Evolutionary conservation across 1,284 basidiomycete genomes (phyloP), one percentile per base, ranked within the genome.

Genomic region (Trametes versicolor): DNA sequence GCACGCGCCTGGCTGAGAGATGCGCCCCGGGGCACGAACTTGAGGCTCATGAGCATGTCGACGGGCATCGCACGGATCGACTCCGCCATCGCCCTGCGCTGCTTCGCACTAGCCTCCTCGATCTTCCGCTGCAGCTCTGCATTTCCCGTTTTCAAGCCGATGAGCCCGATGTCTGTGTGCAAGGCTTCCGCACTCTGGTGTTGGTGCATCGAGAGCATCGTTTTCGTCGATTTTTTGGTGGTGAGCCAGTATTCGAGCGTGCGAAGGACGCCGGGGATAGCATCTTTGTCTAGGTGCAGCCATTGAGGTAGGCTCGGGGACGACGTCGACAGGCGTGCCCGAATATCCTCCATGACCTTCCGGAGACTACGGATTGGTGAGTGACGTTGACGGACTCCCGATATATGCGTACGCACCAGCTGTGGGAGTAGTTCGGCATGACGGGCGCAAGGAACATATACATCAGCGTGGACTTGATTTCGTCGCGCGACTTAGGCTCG

Each of bases 401-500:
- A 15, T 25, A 7, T 43, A 45, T 32, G 29, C 29, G 29, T 32
- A 32, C 49, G 13, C 10, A 66, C 60, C 60, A 45, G 2, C 49
- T 39, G 39, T 59, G 55, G 47, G 60, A 66, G 17, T 66, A 66
- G n/a, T 36, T n/a, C 9, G 64, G 64, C 64, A 66, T 66, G 9
- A 45, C 56, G 2, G 23, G 37, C 4, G 32, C 52, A n/a, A 57
- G 58, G 36, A 62, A 66, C 32, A 29, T 41, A 43, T 66, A 66
- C 64, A 66, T 59, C 12, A 66, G 57, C 1, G 64, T 62, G 1
- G 64, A 51, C 27, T 56, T 59, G 60, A 66, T 55, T 34, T 66
- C 64, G 0, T 21, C n/a, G 3, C 53, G 50, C 9, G 37, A 37
- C 15, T 27, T 19, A 29, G 50, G 15, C 19, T 66, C 48, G 8